These are phyloP conservation scores for Albophoma yamanashiensis DNA, from an alignment of 2,329 filamentous ascomycete species.

Conservation along the genomic window DNA sequence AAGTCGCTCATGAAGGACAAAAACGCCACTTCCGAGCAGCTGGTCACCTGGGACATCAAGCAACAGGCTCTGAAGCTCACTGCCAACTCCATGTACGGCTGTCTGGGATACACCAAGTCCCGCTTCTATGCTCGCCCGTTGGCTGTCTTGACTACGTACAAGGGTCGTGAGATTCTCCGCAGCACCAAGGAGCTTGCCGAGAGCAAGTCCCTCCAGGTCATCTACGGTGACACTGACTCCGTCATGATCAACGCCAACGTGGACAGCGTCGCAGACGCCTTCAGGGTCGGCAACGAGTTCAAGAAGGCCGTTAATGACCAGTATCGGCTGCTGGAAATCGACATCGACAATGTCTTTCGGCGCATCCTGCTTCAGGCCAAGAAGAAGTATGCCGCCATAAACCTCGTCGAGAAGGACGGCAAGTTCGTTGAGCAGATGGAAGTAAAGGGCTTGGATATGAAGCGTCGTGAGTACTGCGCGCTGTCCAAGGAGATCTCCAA, in stretches of 20 bases:
- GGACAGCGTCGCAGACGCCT: constrained; percentile 79
- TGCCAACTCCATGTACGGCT: constrained; percentile 99
- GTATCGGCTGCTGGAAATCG: constrained; percentile 88
- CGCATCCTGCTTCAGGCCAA: constrained; percentile 90
- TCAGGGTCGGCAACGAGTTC: constrained; percentile 89
- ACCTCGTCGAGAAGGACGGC: constrained; percentile 78
- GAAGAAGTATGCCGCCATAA: constrained; percentile 98
- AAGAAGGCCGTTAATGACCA: constrained; percentile 90
- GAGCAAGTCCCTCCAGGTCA: constrained; percentile 81
- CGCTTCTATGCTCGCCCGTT: constrained; percentile 94
- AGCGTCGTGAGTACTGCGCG: constrained; percentile 89
- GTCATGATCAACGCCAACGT: constrained; percentile 99
- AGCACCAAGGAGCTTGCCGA: constrained; percentile 96
- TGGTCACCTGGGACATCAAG: constrained; percentile 96
- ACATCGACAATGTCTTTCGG: constrained; percentile 95
- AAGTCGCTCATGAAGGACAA: constrained; percentile 97
- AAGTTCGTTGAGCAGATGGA: constrained; percentile 93
- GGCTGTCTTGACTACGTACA: constrained; percentile 91
- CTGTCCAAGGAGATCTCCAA: constrained; percentile 92
- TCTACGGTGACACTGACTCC: constrained; percentile 97
- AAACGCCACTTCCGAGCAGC: constrained; percentile 70
- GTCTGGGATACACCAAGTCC: constrained; percentile 91
- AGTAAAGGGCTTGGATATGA: constrained; percentile 98
- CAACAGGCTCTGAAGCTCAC: constrained; percentile 94
- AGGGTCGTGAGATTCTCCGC: constrained; percentile 92